Percentiles rank a stretch among this genome's conserved stretches.
Evolutionary conservation across 1,284 basidiomycete genomes (phyloP).

Genomic region (Boletus mariae): DNA sequence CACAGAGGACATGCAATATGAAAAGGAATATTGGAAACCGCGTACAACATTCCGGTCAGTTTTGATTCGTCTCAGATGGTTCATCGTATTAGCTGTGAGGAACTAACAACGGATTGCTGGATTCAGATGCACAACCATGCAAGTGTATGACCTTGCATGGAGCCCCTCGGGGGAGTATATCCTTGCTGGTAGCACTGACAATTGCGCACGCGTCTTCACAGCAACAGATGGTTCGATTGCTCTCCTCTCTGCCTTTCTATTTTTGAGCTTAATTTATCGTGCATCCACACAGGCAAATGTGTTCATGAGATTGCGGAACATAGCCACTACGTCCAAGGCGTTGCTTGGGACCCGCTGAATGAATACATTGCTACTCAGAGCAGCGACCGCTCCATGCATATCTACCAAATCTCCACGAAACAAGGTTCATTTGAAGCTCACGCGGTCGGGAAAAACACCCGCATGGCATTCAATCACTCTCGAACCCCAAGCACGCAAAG

Average conservation of each 20-base stretch:
- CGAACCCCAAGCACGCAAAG: constrained; percentile 59
- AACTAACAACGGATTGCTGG: constrained; percentile 5
- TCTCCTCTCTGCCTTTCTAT: constrained; percentile 2
- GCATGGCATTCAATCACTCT: constrained; percentile 64
- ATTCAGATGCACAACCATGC: constrained; percentile 77
- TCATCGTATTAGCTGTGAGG: neutral
- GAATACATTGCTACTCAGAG: constrained; percentile 95
- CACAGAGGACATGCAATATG: constrained; percentile 77
- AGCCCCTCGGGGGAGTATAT: constrained; percentile 93
- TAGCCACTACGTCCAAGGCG: constrained; percentile 92
- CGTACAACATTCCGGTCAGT: constrained; percentile 81
- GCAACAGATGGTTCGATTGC: constrained; percentile 61
- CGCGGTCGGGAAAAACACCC: constrained; percentile 76
- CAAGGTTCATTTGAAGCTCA: constrained; percentile 82
- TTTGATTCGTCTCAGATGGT: neutral
- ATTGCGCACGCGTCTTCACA: constrained; percentile 85
- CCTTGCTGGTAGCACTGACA: constrained; percentile 94
- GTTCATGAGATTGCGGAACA: constrained; percentile 86
- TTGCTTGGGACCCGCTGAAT: constrained; percentile 94
- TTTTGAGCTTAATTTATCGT: constrained; percentile 7
- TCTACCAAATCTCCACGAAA: constrained; percentile 77
- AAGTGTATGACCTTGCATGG: constrained; percentile 98
- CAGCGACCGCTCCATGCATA: constrained; percentile 87
- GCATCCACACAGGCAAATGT: constrained; percentile 58
- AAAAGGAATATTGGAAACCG: constrained; percentile 95